A percentile compares a stretch with the other conserved stretches of the same genome.
phyloP scores from a whole-genome alignment of 176 grass and related monocot species.

The Oropetium thomaeum region DNA sequence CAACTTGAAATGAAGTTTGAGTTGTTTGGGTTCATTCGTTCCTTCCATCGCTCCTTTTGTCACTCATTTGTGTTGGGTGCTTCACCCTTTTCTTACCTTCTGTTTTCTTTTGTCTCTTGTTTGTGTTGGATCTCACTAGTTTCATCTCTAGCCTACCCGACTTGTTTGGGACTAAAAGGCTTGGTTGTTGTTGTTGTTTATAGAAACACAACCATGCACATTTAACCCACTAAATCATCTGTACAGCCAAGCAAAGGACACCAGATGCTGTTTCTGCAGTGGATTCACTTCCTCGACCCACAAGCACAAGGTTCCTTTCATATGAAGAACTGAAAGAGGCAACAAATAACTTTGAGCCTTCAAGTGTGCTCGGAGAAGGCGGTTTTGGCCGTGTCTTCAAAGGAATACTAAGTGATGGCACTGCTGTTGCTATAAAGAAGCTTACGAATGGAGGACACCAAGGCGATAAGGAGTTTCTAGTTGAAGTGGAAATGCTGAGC shows the following conservation, averaged over 20 bases:
- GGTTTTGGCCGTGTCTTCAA: slow-evolving; percentile 97
- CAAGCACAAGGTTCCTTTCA: slow-evolving; percentile 82
- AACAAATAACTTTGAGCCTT: slow-evolving; percentile 85
- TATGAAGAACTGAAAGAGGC: slow-evolving; percentile 91
- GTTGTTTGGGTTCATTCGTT: slow-evolving; percentile 8
- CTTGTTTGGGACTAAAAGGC: no score
- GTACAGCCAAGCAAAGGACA: slow-evolving; percentile 65
- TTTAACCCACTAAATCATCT: slow-evolving; percentile 5
- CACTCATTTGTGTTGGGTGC: no score
- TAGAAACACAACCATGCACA: background rate
- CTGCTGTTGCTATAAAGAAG: slow-evolving; percentile 95
- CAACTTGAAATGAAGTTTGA: slow-evolving; percentile 3
- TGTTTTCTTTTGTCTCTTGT: background rate
- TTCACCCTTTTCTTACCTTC: no score
- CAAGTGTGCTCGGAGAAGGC: slow-evolving; percentile 87
- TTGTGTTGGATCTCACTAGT: no score
- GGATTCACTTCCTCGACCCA: slow-evolving; percentile 73
- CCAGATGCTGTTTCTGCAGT: slow-evolving; percentile 73
- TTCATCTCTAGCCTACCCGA: no score
- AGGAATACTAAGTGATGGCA: slow-evolving; percentile 79
- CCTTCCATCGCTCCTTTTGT: background rate
- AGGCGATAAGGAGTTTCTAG: slow-evolving; percentile 94
- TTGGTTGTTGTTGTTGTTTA: no score
- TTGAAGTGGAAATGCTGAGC: slow-evolving; percentile 99
- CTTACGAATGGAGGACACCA: slow-evolving; percentile 87